These are phyloP conservation scores for Blastomyces emzantsi DNA, from an alignment of 2,329 filamentous ascomycete genomes.

Conservation along the genomic window DNA sequence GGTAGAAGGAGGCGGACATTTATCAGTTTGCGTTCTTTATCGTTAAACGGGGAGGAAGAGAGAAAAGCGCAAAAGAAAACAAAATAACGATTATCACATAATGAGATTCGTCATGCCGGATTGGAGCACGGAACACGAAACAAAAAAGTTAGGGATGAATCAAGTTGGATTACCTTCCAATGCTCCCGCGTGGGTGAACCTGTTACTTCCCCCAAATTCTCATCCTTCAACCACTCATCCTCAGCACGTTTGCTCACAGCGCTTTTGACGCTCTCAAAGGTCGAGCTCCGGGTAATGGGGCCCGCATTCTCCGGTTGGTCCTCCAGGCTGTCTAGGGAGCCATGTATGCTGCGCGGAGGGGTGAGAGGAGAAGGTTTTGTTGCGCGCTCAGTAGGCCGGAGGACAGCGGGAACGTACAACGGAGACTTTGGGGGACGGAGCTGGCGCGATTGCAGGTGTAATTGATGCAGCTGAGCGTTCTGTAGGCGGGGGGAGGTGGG, in stretches of 20 bases:
- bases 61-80: too few relatives aligned
- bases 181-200: conserved; percentile 54
- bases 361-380: conserved; percentile 38
- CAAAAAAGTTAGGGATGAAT: neutral
- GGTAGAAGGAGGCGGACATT: too few relatives aligned
- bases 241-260: conserved; percentile 42
- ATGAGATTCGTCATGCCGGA: too few relatives aligned
- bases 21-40: neutral
- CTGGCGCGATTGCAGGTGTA: conserved; percentile 43
- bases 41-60: too few relatives aligned
- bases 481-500: conserved; percentile 43
- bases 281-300: conserved; percentile 31
- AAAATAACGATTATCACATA: neutral
- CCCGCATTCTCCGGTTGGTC: conserved; percentile 22
- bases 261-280: conserved; percentile 34
- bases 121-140: neutral
- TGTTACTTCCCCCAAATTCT: conserved; percentile 47
- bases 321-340: conserved; percentile 43
- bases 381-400: conserved; percentile 51
- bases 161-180: conserved; percentile 50
- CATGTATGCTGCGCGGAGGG: conserved; percentile 46
- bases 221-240: conserved; percentile 45
- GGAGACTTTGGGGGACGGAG: conserved; percentile 52
- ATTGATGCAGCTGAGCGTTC: conserved; percentile 25
- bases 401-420: conserved; percentile 54